Conservation (phyloP, 768 basidiomycete species). For the Udeniomyces megalosporus region DNA sequence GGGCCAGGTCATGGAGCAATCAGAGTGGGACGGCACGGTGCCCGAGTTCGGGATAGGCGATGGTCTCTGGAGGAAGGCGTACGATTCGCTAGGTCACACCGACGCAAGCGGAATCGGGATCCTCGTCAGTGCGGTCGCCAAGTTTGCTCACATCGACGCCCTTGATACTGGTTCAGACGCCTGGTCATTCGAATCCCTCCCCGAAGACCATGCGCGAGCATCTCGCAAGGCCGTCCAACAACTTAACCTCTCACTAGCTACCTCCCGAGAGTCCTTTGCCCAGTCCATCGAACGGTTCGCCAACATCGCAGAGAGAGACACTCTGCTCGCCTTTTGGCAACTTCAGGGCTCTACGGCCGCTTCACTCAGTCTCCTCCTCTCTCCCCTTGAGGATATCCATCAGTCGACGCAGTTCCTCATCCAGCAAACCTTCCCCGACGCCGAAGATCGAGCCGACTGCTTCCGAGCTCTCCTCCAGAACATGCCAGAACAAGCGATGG, state of each 20-base stretch:
- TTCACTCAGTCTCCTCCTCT: constrained; percentile 55
- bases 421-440: constrained; percentile 63
- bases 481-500: constrained; percentile 47
- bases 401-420: constrained; percentile 61
- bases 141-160: constrained; percentile 49
- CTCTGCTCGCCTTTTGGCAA: constrained; percentile 41
- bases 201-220: constrained; percentile 14
- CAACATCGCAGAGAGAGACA: constrained; percentile 41
- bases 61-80: constrained; percentile 54
- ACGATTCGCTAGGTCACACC: constrained; percentile 41
- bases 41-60: constrained; percentile 33
- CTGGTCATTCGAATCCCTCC: constrained; percentile 35
- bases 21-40: not conserved
- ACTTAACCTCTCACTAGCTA: constrained; percentile 46
- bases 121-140: constrained; percentile 44
- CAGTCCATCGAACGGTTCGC: constrained; percentile 48
- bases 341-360: constrained; percentile 43
- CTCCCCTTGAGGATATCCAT: constrained; percentile 60
- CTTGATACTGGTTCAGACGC: constrained; percentile 32
- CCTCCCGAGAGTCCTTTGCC: constrained; percentile 47
- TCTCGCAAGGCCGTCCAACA: constrained; percentile 8
- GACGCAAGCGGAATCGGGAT: constrained; percentile 46
- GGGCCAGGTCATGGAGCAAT: not conserved
- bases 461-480: constrained; percentile 61
- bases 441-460: constrained; percentile 75